Conservation (phyloP, 2,329 filamentous ascomycete genomes). For the Boeremia lycopersici region DNA sequence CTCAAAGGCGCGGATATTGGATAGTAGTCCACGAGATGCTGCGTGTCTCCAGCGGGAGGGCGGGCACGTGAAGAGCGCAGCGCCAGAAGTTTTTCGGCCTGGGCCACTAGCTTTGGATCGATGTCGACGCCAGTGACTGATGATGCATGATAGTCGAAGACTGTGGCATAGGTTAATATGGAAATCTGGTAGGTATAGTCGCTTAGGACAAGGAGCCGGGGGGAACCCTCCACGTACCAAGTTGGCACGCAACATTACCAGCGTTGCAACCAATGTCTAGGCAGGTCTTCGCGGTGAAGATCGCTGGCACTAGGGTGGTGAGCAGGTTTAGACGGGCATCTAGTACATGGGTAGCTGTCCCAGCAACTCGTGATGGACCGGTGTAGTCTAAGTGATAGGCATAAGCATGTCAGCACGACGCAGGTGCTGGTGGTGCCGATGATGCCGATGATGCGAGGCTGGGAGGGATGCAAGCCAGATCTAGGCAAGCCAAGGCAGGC, state of each 20-base stretch:
- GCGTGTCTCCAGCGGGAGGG: slow-evolving; percentile 25
- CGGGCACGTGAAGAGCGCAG: slow-evolving; percentile 45
- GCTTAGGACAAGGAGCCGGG: slow-evolving; percentile 22
- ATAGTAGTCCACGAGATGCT: slow-evolving; percentile 39
- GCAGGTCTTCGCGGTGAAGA: slow-evolving; percentile 44
- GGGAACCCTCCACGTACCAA: slow-evolving; percentile 43
- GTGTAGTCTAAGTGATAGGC: slow-evolving; percentile 42
- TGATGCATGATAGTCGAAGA: slow-evolving; percentile 45
- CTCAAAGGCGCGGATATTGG: slow-evolving; percentile 45
- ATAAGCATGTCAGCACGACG: slow-evolving; percentile 19
- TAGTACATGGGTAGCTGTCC: slow-evolving; percentile 44
- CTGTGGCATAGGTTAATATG: slow-evolving; percentile 40
- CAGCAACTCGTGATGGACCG: slow-evolving; percentile 43
- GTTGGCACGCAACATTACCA: slow-evolving; percentile 46
- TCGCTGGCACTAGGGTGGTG: slow-evolving; percentile 37
- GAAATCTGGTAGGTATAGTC: slow-evolving; percentile 14
- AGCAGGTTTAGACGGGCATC: slow-evolving; percentile 47
- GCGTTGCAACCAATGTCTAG: slow-evolving; percentile 51
- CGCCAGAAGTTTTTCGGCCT: slow-evolving; percentile 45
- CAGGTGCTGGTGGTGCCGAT: slow-evolving; percentile 23
- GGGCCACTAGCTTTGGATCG: slow-evolving; percentile 44
- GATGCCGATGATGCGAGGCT: slow-evolving; percentile 18
- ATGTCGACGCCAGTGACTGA: slow-evolving; percentile 50
- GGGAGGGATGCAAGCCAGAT: neutral
- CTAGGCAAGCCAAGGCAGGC: slow-evolving; percentile 1